A percentile compares a stretch with the other conserved stretches of the same genome.
Evolutionary conservation across 768 basidiomycete species (phyloP).

Genomic region (Cantharellus anzutake): DNA sequence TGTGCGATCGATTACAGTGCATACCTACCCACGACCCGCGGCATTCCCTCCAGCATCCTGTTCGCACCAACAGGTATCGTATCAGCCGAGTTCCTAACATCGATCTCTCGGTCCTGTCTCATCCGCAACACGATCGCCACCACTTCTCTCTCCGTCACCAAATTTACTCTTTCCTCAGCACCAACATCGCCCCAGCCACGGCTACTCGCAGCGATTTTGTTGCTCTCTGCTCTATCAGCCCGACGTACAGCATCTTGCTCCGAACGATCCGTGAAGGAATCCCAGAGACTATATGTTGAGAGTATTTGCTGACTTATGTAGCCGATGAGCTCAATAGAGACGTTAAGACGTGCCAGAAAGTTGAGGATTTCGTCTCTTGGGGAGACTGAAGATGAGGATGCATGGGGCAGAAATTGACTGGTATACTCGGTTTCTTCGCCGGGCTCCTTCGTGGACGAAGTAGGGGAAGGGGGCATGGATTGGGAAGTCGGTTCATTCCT

Average conservation of each 20-base stretch:
- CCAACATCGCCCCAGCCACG: not conserved
- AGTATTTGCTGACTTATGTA: constrained; percentile 85
- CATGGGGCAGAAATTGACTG: constrained; percentile 22
- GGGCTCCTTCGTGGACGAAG: not conserved
- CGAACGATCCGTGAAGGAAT: constrained; percentile 28
- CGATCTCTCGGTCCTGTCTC: not conserved
- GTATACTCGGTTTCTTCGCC: constrained; percentile 12
- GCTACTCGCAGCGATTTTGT: not conserved
- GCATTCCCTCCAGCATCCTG: too few relatives aligned
- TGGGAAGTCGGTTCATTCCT: constrained; percentile 9
- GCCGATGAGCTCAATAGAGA: constrained; percentile 63
- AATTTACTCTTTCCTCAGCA: not conserved
- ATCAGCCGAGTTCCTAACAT: not conserved
- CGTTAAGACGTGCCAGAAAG: constrained; percentile 74
- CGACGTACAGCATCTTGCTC: constrained; percentile 29
- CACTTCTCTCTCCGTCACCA: not conserved
- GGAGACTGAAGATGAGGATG: constrained; percentile 17
- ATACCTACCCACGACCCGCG: too few relatives aligned
- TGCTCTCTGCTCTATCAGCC: not conserved
- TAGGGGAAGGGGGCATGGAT: constrained; percentile 6
- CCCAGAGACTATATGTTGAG: constrained; percentile 78
- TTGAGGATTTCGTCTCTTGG: constrained; percentile 36
- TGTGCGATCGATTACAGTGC: too few relatives aligned
- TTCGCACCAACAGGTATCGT: too few relatives aligned
- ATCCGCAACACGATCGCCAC: not conserved